phyloP scores from a whole-genome alignment of 2,329 filamentous ascomycete genomes.

The Herpotrichia juniperi region DNA sequence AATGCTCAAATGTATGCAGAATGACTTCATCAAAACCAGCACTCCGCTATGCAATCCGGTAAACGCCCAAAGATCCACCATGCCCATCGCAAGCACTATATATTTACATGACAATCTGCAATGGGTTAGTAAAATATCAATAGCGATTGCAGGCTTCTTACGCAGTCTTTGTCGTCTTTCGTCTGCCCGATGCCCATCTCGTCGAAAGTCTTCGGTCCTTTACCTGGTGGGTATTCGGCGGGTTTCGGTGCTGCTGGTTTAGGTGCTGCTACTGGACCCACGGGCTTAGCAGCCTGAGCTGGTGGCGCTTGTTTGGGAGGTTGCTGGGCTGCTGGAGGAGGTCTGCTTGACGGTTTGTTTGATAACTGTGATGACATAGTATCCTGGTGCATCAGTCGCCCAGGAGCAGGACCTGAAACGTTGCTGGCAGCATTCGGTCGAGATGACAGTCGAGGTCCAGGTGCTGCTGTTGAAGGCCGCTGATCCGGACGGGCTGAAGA shows the following conservation, averaged over 20 bases:
- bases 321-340: conserved; percentile 18
- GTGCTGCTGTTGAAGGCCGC: conserved; percentile 28
- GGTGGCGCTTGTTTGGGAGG: conserved; percentile 15
- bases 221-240: conserved; percentile 56
- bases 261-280: conserved; percentile 10
- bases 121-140: conserved; percentile 12
- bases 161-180: conserved; percentile 89
- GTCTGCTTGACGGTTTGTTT: conserved; percentile 29
- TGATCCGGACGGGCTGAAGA: conserved; percentile 28
- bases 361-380: conserved; percentile 24
- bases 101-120: conserved; percentile 38
- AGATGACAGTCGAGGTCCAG: conserved; percentile 22
- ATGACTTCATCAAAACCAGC: conserved; percentile 1
- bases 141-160: conserved; percentile 55
- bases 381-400: conserved; percentile 33
- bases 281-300: conserved; percentile 1
- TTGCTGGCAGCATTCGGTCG: conserved; percentile 21
- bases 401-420: too few relatives aligned
- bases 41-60: conserved; percentile 16
- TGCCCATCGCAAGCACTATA: background rate
- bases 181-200: conserved; percentile 93
- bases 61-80: conserved; percentile 4
- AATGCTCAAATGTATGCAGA: conserved; percentile 5
- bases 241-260: conserved; percentile 35
- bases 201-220: conserved; percentile 94